Evolutionary conservation across 1,284 basidiomycete species (phyloP).

Genomic region (Tranzscheliella williamsii): DNA sequence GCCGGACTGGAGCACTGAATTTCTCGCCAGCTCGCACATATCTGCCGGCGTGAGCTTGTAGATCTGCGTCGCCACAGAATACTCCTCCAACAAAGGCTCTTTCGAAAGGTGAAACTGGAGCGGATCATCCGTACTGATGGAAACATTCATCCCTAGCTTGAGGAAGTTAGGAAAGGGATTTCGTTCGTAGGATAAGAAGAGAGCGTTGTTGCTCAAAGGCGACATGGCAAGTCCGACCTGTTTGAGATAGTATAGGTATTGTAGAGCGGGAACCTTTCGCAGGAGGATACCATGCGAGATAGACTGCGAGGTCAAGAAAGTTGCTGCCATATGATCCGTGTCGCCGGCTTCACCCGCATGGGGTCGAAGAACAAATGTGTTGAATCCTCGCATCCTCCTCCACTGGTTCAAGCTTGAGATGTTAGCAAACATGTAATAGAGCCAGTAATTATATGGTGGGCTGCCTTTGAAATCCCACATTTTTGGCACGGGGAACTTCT

Average conservation of each 20-base stretch:
- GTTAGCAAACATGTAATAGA: constrained; percentile 98
- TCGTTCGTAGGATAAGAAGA: constrained; percentile 94
- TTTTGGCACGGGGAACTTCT: constrained; percentile 91
- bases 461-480: constrained; percentile 87
- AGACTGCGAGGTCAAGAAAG: constrained; percentile 93
- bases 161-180: constrained; percentile 98
- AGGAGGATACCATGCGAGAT: constrained; percentile 98
- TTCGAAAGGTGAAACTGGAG: constrained; percentile 61
- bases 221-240: constrained; percentile 79
- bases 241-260: constrained; percentile 72
- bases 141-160: constrained; percentile 93
- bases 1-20: constrained; percentile 92
- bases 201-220: constrained; percentile 93
- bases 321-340: constrained; percentile 92
- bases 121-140: constrained; percentile 93
- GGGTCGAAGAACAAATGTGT: constrained; percentile 91
- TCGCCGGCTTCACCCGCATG: constrained; percentile 98
- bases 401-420: constrained; percentile 92
- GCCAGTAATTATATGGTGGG: constrained; percentile 88
- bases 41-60: constrained; percentile 62
- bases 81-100: constrained; percentile 93
- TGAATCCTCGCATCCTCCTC: constrained; percentile 83
- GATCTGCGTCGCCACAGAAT: constrained; percentile 82
- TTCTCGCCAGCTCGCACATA: constrained; percentile 86
- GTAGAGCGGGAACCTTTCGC: constrained; percentile 88